Percentiles rank a stretch among this genome's conserved stretches.
phyloP scores from a whole-genome alignment of 164 flowering plant species.

The Houttuynia cordata region DNA sequence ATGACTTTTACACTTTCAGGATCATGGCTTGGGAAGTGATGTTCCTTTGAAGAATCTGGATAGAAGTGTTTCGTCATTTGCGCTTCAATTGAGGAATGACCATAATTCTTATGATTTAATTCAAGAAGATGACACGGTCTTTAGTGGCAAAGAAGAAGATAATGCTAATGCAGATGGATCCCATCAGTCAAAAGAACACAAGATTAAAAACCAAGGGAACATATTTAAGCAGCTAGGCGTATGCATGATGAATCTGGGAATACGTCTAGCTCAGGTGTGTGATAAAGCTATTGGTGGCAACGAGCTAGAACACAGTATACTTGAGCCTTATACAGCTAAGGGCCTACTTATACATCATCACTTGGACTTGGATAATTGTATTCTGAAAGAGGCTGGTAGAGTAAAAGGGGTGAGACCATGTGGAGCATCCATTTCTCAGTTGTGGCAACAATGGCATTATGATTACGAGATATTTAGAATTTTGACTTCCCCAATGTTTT shows the following conservation, averaged over 20 bases:
- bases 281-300: conserved; percentile 57
- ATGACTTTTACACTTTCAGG: conserved; percentile 23
- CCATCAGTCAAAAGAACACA: conserved; percentile 14
- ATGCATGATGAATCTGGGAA: conserved; percentile 76
- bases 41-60: conserved; percentile 68
- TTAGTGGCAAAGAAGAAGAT: background rate
- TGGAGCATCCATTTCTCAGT: conserved; percentile 16
- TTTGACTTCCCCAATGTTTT: conserved; percentile 69
- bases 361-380: conserved; percentile 35
- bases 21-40: conserved; percentile 77
- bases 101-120: conserved; percentile 12
- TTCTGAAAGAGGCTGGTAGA: conserved; percentile 23
- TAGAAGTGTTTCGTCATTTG: conserved; percentile 72
- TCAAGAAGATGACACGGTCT: background rate
- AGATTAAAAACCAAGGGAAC: conserved; percentile 36
- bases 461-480: conserved; percentile 90
- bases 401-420: conserved; percentile 15
- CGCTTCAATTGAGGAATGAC: conserved; percentile 59
- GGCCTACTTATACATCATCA: conserved; percentile 91
- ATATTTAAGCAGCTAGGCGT: conserved; percentile 50
- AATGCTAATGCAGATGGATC: background rate
- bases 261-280: conserved; percentile 57
- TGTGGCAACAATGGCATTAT: conserved; percentile 99
- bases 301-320: conserved; percentile 62
- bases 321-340: conserved; percentile 66